A percentile compares a stretch with the other conserved stretches of the same genome.
Evolutionary conservation across 805 yeast genomes (phyloP).

Genomic region (Kazachstania taianensis): DNA sequence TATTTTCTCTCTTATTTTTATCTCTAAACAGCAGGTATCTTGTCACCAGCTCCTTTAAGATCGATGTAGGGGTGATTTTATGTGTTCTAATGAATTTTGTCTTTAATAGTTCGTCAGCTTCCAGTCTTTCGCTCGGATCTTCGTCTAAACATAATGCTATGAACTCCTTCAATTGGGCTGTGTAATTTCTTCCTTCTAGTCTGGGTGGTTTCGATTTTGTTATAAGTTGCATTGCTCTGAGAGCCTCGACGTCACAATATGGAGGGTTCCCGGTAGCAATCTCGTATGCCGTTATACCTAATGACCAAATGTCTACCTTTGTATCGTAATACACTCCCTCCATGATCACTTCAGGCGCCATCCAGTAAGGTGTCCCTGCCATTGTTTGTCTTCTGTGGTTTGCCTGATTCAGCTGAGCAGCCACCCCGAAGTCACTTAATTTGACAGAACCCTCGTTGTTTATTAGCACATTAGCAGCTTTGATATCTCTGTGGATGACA

Average conservation of each 20-base stretch:
- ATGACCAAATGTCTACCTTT: conserved; percentile 95
- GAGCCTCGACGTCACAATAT: conserved; percentile 87
- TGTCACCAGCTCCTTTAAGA: conserved; percentile 64
- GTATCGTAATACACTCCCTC: conserved; percentile 83
- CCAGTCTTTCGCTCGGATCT: conserved; percentile 77
- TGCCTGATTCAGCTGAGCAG: conserved; percentile 77
- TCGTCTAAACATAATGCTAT: conserved; percentile 91
- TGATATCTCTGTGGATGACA: conserved; percentile 90
- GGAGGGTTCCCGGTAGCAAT: conserved; percentile 98
- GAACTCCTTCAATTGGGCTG: conserved; percentile 68
- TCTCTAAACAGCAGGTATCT: conserved; percentile 71
- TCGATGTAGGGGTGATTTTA: conserved; percentile 47
- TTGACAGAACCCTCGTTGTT: conserved; percentile 83
- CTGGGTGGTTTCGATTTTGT: conserved; percentile 92
- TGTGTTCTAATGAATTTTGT: conserved; percentile 61
- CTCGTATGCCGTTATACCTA: conserved; percentile 90
- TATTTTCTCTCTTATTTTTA: conserved; percentile 44
- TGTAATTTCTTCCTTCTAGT: conserved; percentile 79
- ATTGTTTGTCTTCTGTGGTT: conserved; percentile 80
- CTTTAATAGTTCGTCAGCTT: conserved; percentile 74
- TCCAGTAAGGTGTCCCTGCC: conserved; percentile 97
- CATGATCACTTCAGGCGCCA: conserved; percentile 97
- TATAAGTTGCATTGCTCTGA: conserved; percentile 88
- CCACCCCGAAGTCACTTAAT: conserved; percentile 96
- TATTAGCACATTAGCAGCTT: conserved; percentile 90